Evolutionary conservation across 2,329 filamentous ascomycete species (phyloP).

Genomic region (Aspergillus tamarii): DNA sequence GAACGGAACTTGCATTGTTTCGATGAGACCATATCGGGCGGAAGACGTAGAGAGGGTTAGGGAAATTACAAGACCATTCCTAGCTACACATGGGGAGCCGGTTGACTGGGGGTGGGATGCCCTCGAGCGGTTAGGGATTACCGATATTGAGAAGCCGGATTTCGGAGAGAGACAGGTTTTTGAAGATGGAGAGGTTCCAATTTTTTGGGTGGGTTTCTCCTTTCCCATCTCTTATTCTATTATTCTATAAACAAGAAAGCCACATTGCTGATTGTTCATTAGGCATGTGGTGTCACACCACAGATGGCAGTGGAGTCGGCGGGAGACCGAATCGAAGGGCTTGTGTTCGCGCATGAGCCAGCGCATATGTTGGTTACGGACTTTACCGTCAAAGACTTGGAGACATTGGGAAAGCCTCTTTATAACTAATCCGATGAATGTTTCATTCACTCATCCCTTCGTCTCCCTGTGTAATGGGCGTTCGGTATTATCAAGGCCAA

Average conservation of each 20-base stretch:
- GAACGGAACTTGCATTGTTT: slow-evolving; percentile 60
- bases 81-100: slow-evolving; percentile 65
- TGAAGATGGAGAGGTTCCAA: slow-evolving; percentile 40
- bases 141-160: slow-evolving; percentile 56
- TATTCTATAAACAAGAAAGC: not conserved
- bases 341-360: slow-evolving; percentile 64
- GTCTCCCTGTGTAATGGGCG: not conserved
- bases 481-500: not conserved
- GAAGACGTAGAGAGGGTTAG: slow-evolving; percentile 57
- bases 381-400: slow-evolving; percentile 46
- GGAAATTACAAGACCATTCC: slow-evolving; percentile 58
- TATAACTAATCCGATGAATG: not conserved
- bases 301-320: slow-evolving; percentile 66
- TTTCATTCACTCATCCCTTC: not conserved
- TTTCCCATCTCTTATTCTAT: not conserved
- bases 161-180: slow-evolving; percentile 58
- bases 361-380: slow-evolving; percentile 67
- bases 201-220: slow-evolving; percentile 34
- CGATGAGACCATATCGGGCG: slow-evolving; percentile 62
- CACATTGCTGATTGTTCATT: slow-evolving; percentile 53
- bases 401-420: slow-evolving; percentile 14
- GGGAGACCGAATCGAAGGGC: slow-evolving; percentile 50
- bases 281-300: slow-evolving; percentile 69
- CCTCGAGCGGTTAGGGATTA: slow-evolving; percentile 56
- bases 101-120: slow-evolving; percentile 68